A percentile compares a stretch with the other conserved stretches of the same genome.
Evolutionary conservation across 202 grass and related monocot genomes (phyloP).

Genomic region (Miscanthus sacchariflorus): DNA sequence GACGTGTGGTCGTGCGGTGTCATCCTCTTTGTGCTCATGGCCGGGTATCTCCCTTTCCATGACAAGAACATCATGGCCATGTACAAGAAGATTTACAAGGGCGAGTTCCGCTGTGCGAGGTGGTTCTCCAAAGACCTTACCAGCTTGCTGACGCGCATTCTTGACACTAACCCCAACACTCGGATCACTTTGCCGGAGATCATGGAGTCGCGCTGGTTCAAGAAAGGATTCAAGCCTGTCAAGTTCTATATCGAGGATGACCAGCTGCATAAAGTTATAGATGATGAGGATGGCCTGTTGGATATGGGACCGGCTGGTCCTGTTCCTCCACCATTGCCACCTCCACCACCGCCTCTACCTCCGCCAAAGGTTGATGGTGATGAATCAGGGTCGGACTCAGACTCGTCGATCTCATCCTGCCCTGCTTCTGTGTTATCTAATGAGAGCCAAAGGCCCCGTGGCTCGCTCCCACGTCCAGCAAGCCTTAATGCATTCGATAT

Average conservation of each 20-base stretch:
- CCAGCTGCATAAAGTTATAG: slow-evolving; percentile 62
- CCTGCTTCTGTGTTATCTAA: slow-evolving; percentile 71
- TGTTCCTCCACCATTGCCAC: slow-evolving; percentile 50
- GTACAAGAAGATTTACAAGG: slow-evolving; percentile 93
- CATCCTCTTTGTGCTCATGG: slow-evolving; percentile 95
- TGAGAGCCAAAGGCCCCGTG: slow-evolving; percentile 52
- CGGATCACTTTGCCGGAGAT: slow-evolving; percentile 74
- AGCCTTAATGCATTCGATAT: slow-evolving; percentile 99
- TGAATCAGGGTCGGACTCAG: slow-evolving; percentile 88
- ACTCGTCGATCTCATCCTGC: slow-evolving; percentile 81
- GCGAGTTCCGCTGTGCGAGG: slow-evolving; percentile 84
- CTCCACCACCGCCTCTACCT: slow-evolving; percentile 26
- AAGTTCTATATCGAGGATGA: slow-evolving; percentile 94
- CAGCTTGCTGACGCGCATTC: slow-evolving; percentile 56
- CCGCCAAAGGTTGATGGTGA: slow-evolving; percentile 50
- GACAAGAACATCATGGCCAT: slow-evolving; percentile 87
- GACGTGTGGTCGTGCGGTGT: slow-evolving; percentile 96
- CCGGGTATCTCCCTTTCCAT: slow-evolving; percentile 92
- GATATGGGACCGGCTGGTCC: slow-evolving; percentile 28
- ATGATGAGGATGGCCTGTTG: slow-evolving; percentile 43
- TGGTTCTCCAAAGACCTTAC: slow-evolving; percentile 91
- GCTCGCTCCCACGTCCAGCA: slow-evolving; percentile 64
- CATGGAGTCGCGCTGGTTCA: slow-evolving; percentile 89
- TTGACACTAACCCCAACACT: slow-evolving; percentile 71
- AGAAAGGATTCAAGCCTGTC: slow-evolving; percentile 85